These are phyloP conservation scores for Hyphopichia burtonii DNA, from an alignment of 1,139 yeast genomes.

Conservation along the genomic window DNA sequence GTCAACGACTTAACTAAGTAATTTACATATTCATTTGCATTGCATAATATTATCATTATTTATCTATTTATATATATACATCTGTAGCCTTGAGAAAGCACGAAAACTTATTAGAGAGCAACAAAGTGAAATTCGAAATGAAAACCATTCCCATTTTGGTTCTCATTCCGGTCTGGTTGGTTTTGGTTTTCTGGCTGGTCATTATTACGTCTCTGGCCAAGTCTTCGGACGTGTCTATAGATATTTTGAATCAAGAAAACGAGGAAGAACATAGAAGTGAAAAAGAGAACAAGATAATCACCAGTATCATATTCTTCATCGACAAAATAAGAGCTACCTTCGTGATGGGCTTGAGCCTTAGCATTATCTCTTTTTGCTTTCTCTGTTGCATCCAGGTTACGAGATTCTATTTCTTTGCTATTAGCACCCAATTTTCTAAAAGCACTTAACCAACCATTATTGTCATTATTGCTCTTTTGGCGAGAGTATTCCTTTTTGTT, in stretches of 20 bases:
- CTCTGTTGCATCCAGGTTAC: slow-evolving; percentile 4
- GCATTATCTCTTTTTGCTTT: slow-evolving; percentile 7
- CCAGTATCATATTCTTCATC: slow-evolving; percentile 30
- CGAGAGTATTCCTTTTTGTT: slow-evolving; percentile 17
- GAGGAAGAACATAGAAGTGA: slow-evolving; percentile 29
- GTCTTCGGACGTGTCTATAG: slow-evolving; percentile 25
- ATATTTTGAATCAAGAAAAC: slow-evolving; percentile 29
- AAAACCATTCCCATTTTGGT: slow-evolving; percentile 17
- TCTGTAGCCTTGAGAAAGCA: too few relatives aligned
- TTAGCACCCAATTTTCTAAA: slow-evolving; percentile 30
- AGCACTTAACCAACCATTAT: slow-evolving; percentile 36
- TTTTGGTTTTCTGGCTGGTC: slow-evolving; percentile 5
- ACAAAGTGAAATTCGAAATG: slow-evolving; percentile 40
- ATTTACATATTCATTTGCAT: not conserved
- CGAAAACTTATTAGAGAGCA: slow-evolving; percentile 36
- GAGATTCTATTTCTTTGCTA: slow-evolving; percentile 9
- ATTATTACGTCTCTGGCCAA: slow-evolving; percentile 8
- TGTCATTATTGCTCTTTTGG: slow-evolving; percentile 15
- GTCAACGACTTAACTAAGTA: slow-evolving; percentile 12
- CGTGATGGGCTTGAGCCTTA: slow-evolving; percentile 38
- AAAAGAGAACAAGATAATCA: slow-evolving; percentile 33
- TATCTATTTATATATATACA: slow-evolving; percentile 1
- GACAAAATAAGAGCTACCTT: slow-evolving; percentile 21
- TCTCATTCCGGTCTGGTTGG: slow-evolving; percentile 5
- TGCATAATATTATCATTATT: not conserved